phyloP scores from a whole-genome alignment of 257 asterid genomes.

The Solanum chaucha region DNA sequence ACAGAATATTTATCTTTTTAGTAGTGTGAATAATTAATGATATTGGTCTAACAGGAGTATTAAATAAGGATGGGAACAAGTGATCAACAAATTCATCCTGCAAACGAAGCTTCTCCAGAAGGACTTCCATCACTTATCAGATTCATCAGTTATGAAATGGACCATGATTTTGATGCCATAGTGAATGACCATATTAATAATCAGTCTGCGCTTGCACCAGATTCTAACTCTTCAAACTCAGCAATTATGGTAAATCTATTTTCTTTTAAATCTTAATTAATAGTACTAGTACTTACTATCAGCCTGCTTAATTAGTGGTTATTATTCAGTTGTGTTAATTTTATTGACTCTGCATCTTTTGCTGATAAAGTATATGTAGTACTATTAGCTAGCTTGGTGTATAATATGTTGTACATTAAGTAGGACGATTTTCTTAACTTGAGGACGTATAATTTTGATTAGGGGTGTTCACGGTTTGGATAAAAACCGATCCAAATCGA shows the following conservation, averaged over 20 bases:
- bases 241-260: constrained; percentile 15
- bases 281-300: not conserved
- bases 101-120: constrained; percentile 4
- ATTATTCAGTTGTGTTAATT: not conserved
- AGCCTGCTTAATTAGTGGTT: not conserved
- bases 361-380: not conserved
- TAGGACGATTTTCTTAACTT: not conserved
- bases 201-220: not conserved
- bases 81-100: not conserved
- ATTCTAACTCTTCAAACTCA: not conserved
- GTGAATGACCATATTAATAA: not conserved
- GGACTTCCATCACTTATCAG: constrained; percentile 41
- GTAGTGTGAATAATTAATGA: not conserved
- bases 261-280: not conserved
- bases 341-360: not conserved
- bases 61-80: constrained; percentile 18
- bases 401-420: not conserved
- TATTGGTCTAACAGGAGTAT: not conserved
- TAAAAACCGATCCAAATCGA: no score
- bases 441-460: not conserved
- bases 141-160: constrained; percentile 31
- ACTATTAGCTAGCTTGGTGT: not conserved
- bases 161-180: constrained; percentile 41
- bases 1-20: no score
- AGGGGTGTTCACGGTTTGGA: no score